Base-by-base conservation (phyloP, 495 filamentous ascomycete species). In the Polyplosphaeria fusca region DNA sequence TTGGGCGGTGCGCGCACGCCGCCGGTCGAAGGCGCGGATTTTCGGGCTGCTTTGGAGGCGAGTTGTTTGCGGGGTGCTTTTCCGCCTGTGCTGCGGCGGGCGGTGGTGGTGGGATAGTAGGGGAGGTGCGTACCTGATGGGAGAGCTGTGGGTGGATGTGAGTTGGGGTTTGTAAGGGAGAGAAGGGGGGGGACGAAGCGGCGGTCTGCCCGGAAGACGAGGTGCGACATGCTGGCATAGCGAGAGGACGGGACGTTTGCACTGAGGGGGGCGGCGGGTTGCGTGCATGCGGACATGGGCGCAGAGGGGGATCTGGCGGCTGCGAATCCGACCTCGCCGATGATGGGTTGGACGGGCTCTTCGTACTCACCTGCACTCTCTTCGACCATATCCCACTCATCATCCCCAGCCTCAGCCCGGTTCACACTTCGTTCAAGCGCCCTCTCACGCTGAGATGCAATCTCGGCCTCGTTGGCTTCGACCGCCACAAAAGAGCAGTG, bases 401-500 rank as follows among this genome's bases (percentile, higher is more conserved):
- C 52, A 13, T 37, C 26, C n/a, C 30, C 60, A 2, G 5, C 3
- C 23, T 9, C 19, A 22, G 48, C 12, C 44, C 18, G 47, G 35
- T 51, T 35, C 42, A 52, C 44, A 3, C 47, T 37, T 16, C 20
- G 39, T n/a, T 52, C 43, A 7, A 54, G 22, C 4, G 55, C 60
- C 23, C 55, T 47, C 46, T 54, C 48, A 5, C 56, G 32, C 47
- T 53, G 41, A 37, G 51, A 47, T 1, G 5, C 47, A 11, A 58
- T 62, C 28, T 52, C 47, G 27, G 55, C 44, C 23, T 56, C 47
- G 41, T 73, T 69, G 14, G 66, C 65, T 58, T 83, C 75, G 11
- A 87, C 73, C 2, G 86, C 85, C 1, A 89, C 82, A 51, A 89
- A 90, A 0, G 80, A 82, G 58, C 82, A 85, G 75, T 79, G 83